Conservation (phyloP, 331 rosid species). For the Spiraea crenata region DNA sequence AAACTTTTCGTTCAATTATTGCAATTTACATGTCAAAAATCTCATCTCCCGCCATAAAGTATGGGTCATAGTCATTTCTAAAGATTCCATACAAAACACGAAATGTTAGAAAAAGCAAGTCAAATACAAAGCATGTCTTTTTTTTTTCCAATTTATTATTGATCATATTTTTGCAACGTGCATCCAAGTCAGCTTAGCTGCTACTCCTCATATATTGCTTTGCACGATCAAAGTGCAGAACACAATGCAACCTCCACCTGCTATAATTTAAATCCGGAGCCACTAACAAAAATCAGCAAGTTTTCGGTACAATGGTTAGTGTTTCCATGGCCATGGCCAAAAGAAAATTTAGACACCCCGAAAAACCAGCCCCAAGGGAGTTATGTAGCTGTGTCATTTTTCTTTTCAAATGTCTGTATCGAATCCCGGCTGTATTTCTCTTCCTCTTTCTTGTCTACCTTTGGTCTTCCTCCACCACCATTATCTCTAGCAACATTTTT, state of each 20-base stretch:
- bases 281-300: conserved; percentile 9
- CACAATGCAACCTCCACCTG: conserved; percentile 6
- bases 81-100: neutral
- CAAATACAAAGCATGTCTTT: neutral
- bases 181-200: conserved; percentile 14
- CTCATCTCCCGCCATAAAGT: neutral
- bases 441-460: conserved; percentile 51
- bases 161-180: conserved; percentile 27
- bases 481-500: conserved; percentile 59
- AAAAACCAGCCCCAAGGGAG: conserved; percentile 28
- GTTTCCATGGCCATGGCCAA: conserved; percentile 40
- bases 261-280: conserved; percentile 32
- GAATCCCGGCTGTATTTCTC: conserved; percentile 46
- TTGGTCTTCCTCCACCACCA: conserved; percentile 69
- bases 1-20: neutral
- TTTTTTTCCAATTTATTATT: neutral
- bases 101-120: neutral
- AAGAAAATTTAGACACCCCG: conserved; percentile 42
- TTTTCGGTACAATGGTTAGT: conserved; percentile 40
- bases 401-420: conserved; percentile 33
- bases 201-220: conserved; percentile 40
- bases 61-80: too few relatives aligned
- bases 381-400: conserved; percentile 1
- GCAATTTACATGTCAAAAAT: neutral
- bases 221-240: conserved; percentile 35